Evolutionary conservation across 306 rosid genomes (phyloP).

Genomic region (Oxytropis ochrocephala): DNA sequence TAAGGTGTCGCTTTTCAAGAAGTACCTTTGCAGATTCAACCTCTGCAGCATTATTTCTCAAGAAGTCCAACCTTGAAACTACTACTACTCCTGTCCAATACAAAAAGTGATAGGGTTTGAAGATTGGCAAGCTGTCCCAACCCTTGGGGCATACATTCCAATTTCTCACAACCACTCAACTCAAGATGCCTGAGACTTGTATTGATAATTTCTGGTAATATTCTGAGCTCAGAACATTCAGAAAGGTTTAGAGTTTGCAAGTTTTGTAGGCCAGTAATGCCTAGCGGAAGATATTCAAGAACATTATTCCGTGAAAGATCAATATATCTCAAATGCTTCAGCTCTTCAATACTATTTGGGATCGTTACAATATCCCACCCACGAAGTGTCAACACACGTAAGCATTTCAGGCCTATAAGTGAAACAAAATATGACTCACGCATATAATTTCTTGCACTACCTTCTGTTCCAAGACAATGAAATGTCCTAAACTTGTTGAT

Average conservation of each 20-base stretch:
- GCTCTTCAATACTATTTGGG: background rate
- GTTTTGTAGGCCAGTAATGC: background rate
- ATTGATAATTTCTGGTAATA: slow-evolving; percentile 16
- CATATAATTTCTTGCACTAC: background rate
- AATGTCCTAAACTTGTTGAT: slow-evolving; percentile 17
- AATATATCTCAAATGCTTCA: slow-evolving; percentile 29
- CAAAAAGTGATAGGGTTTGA: slow-evolving; percentile 13
- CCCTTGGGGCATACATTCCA: slow-evolving; percentile 20
- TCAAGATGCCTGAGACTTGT: slow-evolving; percentile 26
- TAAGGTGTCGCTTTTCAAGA: slow-evolving; percentile 8
- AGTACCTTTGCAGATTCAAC: background rate
- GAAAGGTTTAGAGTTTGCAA: slow-evolving; percentile 21
- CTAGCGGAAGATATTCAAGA: slow-evolving; percentile 1
- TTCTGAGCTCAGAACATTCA: background rate
- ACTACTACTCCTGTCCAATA: too few relatives aligned
- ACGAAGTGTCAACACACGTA: slow-evolving; percentile 18
- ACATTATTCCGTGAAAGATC: background rate
- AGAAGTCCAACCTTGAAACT: background rate
- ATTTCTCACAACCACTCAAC: background rate
- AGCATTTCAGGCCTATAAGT: background rate
- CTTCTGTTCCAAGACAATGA: background rate
- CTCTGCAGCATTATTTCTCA: background rate
- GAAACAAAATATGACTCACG: background rate
- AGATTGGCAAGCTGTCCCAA: slow-evolving; percentile 1
- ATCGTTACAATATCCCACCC: background rate